Evolutionary conservation across 441 rosid genomes (phyloP), one percentile per base, ranked within the genome.

Genomic region (Croton laevigatus): DNA sequence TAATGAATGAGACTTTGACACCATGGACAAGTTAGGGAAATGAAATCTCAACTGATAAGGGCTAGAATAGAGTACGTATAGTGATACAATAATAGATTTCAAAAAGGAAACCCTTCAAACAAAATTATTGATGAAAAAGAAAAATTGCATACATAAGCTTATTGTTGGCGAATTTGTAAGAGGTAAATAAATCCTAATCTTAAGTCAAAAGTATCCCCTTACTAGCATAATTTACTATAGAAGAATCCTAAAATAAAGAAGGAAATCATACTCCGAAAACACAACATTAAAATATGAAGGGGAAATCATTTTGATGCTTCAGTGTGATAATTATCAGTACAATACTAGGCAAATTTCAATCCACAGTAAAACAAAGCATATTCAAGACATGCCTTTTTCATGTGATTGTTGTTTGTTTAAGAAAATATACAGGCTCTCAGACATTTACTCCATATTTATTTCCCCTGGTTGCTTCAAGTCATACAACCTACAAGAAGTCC

Each of bases 381-480:
- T 17, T 14, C 32, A 27, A 53, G 19, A 53, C 8, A 53, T 12
- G 3, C 6, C 2, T 20, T 55, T 55, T 11, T 12, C 3, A 58
- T 38, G 10, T 59, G n/a, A 36, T 60, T 60, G 53, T 6, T 6
- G 44, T 9, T 40, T 40, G 10, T 22, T 40, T n/a, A 51, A 40
- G 23, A 46, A 14, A 22, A 6, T 45, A 64, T 45, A 14, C 14
- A 16, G 19, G 3, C 8, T 45, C 32, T 64, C 40, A 46, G 9
- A 62, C 52, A 27, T 12, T 22, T 48, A 46, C 20, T 70, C 46
- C 36, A 70, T 22, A 20, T 62, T 61, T 10, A 13, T 34, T 36
- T 40, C 54, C 23, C 59, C 49, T 32, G 48, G 51, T 62, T 51
- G 3, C 51, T 23, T 51, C 71, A 69, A 19, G 58, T 19, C 17